Conservation (phyloP, 768 basidiomycete genomes). For the Tulasnella sp. region DNA sequence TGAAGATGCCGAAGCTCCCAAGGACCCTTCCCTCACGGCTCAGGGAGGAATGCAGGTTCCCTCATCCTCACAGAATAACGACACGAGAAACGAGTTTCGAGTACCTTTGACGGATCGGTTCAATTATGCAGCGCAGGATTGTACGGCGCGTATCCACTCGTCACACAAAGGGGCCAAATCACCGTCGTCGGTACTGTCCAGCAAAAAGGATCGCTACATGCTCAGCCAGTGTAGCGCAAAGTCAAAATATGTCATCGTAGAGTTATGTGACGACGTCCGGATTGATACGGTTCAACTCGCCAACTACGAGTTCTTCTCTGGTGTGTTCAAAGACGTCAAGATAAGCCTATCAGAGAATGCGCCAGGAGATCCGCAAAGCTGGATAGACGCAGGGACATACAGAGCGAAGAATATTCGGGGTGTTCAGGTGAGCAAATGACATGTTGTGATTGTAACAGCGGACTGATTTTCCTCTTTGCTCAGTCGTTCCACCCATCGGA, state of each 20-base stretch:
- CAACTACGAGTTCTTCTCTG: slow-evolving; percentile 96
- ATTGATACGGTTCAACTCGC: slow-evolving; percentile 95
- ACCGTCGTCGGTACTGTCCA: slow-evolving; percentile 69
- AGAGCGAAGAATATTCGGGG: slow-evolving; percentile 82
- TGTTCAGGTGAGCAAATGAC: slow-evolving; percentile 56
- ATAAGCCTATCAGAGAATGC: slow-evolving; percentile 62
- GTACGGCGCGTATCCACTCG: slow-evolving; percentile 83
- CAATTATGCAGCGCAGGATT: slow-evolving; percentile 90
- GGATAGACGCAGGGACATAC: slow-evolving; percentile 66
- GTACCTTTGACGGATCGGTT: slow-evolving; percentile 77
- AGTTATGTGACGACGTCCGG: slow-evolving; percentile 93
- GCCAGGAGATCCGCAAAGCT: slow-evolving; percentile 45
- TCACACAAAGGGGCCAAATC: slow-evolving; percentile 76
- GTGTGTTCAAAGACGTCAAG: slow-evolving; percentile 84
- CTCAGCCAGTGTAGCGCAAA: slow-evolving; percentile 71
- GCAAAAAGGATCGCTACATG: slow-evolving; percentile 93
- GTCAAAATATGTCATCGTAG: slow-evolving; percentile 74
- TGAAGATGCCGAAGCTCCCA: background rate
- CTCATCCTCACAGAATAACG: background rate
- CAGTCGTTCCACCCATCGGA: slow-evolving; percentile 70
- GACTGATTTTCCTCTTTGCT: background rate
- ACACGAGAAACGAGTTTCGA: slow-evolving; percentile 40
- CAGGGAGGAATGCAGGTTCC: background rate
- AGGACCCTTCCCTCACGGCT: background rate
- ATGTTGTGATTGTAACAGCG: background rate